phyloP scores from a whole-genome alignment of 2,329 filamentous ascomycete species.

The Geosmithia flava region DNA sequence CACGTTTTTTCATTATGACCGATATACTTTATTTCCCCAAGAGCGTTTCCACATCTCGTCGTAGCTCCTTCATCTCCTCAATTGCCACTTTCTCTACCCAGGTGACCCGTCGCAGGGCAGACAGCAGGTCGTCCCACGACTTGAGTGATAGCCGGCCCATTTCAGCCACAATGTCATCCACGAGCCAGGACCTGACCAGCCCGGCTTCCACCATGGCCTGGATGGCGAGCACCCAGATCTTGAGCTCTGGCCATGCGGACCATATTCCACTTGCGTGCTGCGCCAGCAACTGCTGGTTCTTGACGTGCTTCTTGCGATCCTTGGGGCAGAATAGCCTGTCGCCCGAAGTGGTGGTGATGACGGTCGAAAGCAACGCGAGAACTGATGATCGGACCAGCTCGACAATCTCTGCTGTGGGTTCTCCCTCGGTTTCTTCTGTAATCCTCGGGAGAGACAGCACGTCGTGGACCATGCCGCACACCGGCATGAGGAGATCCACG shows the following conservation, averaged over 20 bases:
- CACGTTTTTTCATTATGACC: no score
- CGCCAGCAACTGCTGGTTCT: neutral
- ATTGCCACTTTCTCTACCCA: neutral
- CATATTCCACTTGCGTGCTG: neutral
- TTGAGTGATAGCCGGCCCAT: neutral
- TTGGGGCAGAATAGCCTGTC: conserved; percentile 4
- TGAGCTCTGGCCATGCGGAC: conserved; percentile 2
- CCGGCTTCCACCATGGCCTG: conserved; percentile 4
- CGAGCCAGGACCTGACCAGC: conserved; percentile 2
- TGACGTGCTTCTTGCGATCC: neutral
- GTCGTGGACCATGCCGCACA: conserved; percentile 5
- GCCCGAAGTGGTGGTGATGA: conserved; percentile 6
- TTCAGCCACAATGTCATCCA: conserved; percentile 1
- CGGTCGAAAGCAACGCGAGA: conserved; percentile 3
- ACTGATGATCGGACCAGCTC: conserved; percentile 6
- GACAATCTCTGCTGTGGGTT: neutral
- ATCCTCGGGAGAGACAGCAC: conserved; percentile 4
- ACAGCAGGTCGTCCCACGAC: neutral
- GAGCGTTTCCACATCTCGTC: neutral
- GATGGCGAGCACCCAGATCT: conserved; percentile 7
- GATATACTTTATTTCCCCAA: no score
- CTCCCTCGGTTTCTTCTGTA: neutral
- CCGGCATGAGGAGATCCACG: conserved; percentile 6
- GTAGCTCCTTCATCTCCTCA: neutral
- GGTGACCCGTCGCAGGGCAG: neutral